phyloP scores from a whole-genome alignment of 148 eudicot genomes.

The Persicaria tinctoria region DNA sequence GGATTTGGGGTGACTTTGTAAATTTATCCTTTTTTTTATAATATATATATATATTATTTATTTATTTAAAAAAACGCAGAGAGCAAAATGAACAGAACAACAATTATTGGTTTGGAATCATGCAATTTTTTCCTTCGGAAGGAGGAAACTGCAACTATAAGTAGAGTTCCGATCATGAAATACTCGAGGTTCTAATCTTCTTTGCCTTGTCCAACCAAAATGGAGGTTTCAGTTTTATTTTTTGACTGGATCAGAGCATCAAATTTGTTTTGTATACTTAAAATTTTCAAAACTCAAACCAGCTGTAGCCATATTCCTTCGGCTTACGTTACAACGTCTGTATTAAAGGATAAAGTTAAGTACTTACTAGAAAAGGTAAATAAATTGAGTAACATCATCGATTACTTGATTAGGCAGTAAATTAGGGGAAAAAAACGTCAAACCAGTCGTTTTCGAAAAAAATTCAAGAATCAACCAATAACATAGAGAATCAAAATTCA shows the following conservation, averaged over 20 bases:
- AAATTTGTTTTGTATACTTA: background rate
- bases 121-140: background rate
- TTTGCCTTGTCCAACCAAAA: background rate
- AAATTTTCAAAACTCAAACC: background rate
- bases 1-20: no score
- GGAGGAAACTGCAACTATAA: background rate
- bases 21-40: no score
- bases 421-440: background rate
- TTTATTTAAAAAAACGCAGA: background rate
- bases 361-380: background rate
- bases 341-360: background rate
- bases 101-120: background rate
- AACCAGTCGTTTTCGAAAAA: background rate
- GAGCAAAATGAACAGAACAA: background rate
- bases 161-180: background rate
- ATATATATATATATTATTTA: no score
- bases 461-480: no score
- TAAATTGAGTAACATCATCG: background rate
- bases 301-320: background rate
- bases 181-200: background rate
- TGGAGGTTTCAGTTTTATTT: background rate
- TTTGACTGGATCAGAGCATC: background rate
- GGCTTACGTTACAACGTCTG: background rate
- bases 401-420: background rate
- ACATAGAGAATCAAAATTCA: background rate